Conservation (phyloP, 805 yeast genomes). For the Priceomyces melissophilus region DNA sequence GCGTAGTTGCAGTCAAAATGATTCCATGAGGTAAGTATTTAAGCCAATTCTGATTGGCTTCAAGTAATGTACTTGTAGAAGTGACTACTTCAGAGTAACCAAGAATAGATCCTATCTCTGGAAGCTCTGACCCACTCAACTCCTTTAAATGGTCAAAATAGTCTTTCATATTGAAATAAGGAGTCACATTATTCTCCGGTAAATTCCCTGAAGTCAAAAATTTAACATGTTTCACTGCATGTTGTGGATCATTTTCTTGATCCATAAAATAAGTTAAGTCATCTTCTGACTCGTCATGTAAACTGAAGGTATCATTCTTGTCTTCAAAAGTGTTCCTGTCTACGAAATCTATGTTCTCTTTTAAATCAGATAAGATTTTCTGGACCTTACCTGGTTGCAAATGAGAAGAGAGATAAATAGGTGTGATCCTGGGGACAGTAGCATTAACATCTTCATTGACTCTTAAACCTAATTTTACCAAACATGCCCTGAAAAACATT, state of each 20-base stretch:
- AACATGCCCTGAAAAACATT: slow-evolving; percentile 52
- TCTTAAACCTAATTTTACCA: slow-evolving; percentile 60
- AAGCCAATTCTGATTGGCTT: slow-evolving; percentile 62
- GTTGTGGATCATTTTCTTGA: slow-evolving; percentile 45
- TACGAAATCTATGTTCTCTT: slow-evolving; percentile 32
- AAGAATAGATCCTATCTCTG: slow-evolving; percentile 57
- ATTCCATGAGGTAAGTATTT: slow-evolving; percentile 67
- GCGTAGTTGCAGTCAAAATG: slow-evolving; percentile 70
- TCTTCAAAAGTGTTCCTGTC: slow-evolving; percentile 42
- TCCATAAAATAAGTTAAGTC: slow-evolving; percentile 15
- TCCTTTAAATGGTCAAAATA: slow-evolving; percentile 49
- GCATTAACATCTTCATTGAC: slow-evolving; percentile 52
- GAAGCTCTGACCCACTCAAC: slow-evolving; percentile 16
- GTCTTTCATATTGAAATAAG: slow-evolving; percentile 62
- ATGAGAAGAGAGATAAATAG: slow-evolving; percentile 52
- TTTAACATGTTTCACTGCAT: slow-evolving; percentile 52
- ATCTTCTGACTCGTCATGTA: slow-evolving; percentile 38
- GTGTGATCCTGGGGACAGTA: slow-evolving; percentile 65
- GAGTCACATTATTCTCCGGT: slow-evolving; percentile 58
- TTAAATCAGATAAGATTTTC: slow-evolving; percentile 31
- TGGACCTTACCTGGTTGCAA: slow-evolving; percentile 27
- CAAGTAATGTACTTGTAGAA: slow-evolving; percentile 78
- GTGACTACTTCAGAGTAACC: slow-evolving; percentile 87
- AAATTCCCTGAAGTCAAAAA: slow-evolving; percentile 37
- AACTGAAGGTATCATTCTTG: slow-evolving; percentile 52